These are phyloP conservation scores for Cercospora sp. DNA, from an alignment of 2,329 filamentous ascomycete genomes.

Conservation along the genomic window DNA sequence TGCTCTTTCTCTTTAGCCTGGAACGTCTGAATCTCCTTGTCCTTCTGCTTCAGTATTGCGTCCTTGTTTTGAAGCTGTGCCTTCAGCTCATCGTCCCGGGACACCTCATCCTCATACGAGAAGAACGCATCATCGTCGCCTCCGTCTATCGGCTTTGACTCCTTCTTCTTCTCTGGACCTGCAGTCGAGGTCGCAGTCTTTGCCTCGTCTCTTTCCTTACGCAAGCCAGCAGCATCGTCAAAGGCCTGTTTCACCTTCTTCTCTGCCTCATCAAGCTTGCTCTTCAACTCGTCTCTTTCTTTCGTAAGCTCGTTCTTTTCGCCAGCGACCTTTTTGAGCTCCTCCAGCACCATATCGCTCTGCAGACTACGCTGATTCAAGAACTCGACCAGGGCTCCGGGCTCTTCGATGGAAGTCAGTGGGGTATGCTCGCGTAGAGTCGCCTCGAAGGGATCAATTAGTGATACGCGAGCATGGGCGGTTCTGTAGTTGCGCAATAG, in stretches of 20 bases:
- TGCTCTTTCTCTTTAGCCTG: constrained; percentile 36
- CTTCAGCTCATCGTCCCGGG: constrained; percentile 59
- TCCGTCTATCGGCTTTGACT: constrained; percentile 9
- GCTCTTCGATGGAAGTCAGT: constrained; percentile 82
- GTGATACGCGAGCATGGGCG: constrained; percentile 80
- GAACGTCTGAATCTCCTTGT: constrained; percentile 63
- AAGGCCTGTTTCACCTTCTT: constrained; percentile 62
- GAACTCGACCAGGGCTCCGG: constrained; percentile 82
- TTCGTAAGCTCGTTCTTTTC: constrained; percentile 35
- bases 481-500: constrained; percentile 87
- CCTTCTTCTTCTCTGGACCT: constrained; percentile 19
- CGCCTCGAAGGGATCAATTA: constrained; percentile 91
- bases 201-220: constrained; percentile 39
- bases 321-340: constrained; percentile 80
- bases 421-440: constrained; percentile 90
- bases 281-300: constrained; percentile 78
- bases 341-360: constrained; percentile 89
- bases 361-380: constrained; percentile 82
- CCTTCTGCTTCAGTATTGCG: constrained; percentile 66
- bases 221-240: constrained; percentile 63
- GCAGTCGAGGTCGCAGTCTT: constrained; percentile 4
- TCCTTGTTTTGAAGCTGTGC: constrained; percentile 62
- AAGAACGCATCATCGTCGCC: constrained; percentile 71
- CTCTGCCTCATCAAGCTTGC: constrained; percentile 69
- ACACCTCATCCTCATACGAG: constrained; percentile 78